A percentile compares a stretch with the other conserved stretches of the same genome.
These are phyloP conservation scores for Salvia miltiorrhiza DNA, from an alignment of 257 asterid species.

Conservation along the genomic window DNA sequence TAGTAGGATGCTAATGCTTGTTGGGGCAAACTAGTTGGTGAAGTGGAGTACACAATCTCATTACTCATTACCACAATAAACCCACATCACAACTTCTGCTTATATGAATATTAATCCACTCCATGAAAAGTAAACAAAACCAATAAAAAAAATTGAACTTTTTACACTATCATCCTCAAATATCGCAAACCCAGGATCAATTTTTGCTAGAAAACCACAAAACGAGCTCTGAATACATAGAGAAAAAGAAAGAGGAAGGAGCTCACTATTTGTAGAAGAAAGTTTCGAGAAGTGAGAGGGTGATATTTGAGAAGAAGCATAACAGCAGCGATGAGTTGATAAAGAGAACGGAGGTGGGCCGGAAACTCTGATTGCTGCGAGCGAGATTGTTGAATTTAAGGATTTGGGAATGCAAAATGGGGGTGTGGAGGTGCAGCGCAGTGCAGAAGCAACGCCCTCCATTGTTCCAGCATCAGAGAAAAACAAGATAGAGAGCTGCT, in stretches of 20 bases:
- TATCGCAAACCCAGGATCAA: neutral
- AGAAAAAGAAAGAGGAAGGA: neutral
- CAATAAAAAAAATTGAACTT: neutral
- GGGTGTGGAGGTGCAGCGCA: conserved; percentile 20
- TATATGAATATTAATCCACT: neutral
- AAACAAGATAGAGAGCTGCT: conserved; percentile 26
- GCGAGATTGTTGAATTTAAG: conserved; percentile 6
- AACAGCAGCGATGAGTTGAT: conserved; percentile 16
- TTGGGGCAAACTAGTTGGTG: too few species aligned
- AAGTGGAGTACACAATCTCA: too few species aligned
- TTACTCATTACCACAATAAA: too few species aligned
- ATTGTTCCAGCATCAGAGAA: conserved; percentile 19
- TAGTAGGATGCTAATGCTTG: neutral
- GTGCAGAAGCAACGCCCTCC: conserved; percentile 45
- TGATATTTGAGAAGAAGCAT: conserved; percentile 17
- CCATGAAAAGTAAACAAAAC: neutral
- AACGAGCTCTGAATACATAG: neutral
- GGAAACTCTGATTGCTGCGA: conserved; percentile 10
- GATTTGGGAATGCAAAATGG: conserved; percentile 23
- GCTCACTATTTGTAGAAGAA: conserved; percentile 25
- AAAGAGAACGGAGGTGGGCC: conserved; percentile 16
- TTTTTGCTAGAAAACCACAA: neutral
- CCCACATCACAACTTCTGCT: neutral
- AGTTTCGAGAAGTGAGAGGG: conserved; percentile 17
- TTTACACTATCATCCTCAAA: neutral